Conservation (phyloP, 805 yeast species). For the Yamadazyma scolyti region DNA sequence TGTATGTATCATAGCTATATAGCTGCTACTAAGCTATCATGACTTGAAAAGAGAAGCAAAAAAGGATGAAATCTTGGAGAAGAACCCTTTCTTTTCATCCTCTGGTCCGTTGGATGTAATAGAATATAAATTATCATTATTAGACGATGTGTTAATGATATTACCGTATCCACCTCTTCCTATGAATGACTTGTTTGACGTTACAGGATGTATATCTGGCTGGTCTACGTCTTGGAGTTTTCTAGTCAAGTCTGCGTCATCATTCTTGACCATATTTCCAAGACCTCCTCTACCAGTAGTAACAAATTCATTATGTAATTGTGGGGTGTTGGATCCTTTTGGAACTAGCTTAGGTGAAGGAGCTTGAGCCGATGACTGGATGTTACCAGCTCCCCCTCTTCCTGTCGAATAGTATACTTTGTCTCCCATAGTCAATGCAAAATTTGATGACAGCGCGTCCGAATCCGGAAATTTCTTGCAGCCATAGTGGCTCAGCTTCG, state of each 20-base stretch:
- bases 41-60: too few species aligned
- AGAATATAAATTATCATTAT: slow-evolving; percentile 26
- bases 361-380: slow-evolving; percentile 35
- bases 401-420: slow-evolving; percentile 59
- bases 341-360: slow-evolving; percentile 56
- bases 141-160: slow-evolving; percentile 35
- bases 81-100: slow-evolving; percentile 32
- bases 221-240: slow-evolving; percentile 65
- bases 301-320: slow-evolving; percentile 49
- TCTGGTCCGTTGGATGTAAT: slow-evolving; percentile 30
- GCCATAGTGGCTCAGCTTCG: too few species aligned
- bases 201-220: slow-evolving; percentile 38
- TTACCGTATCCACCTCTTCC: slow-evolving; percentile 71
- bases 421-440: slow-evolving; percentile 9
- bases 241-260: slow-evolving; percentile 55
- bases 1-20: too few species aligned
- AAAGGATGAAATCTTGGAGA: slow-evolving; percentile 44
- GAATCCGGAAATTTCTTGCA: too few species aligned
- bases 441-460: neutral
- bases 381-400: slow-evolving; percentile 77
- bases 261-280: slow-evolving; percentile 68
- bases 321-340: slow-evolving; percentile 62
- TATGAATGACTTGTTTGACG: slow-evolving; percentile 45
- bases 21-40: too few species aligned
- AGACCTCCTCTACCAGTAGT: slow-evolving; percentile 79